Conservation (phyloP, 768 basidiomycete species). For the Coprinopsis marcescibilis region DNA sequence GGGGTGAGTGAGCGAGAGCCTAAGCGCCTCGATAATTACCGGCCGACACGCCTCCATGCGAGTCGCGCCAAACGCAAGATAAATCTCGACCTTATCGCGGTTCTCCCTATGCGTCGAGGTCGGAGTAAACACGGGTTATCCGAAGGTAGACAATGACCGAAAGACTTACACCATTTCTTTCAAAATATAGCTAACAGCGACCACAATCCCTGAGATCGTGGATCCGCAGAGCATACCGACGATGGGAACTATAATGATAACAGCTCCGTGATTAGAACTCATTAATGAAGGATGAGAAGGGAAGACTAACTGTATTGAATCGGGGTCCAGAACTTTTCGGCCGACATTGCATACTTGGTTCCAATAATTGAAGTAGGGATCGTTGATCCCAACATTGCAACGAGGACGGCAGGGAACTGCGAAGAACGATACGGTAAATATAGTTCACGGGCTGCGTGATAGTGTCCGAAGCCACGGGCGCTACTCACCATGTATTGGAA, state of each 20-base stretch:
- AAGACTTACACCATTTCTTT: slow-evolving; percentile 64
- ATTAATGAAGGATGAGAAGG: neutral
- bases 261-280: neutral
- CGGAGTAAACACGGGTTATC: neutral
- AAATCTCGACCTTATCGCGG: slow-evolving; percentile 78
- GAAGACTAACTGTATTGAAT: slow-evolving; percentile 65
- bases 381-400: slow-evolving; percentile 69
- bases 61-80: slow-evolving; percentile 81
- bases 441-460: neutral
- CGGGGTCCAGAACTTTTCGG: slow-evolving; percentile 78
- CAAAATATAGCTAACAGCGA: slow-evolving; percentile 64
- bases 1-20: slow-evolving; percentile 71
- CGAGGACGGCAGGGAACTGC: slow-evolving; percentile 63
- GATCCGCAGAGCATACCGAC: slow-evolving; percentile 84
- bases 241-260: slow-evolving; percentile 54
- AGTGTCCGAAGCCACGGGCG: neutral
- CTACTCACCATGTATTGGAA: slow-evolving; percentile 65
- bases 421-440: neutral
- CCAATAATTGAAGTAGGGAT: slow-evolving; percentile 78
- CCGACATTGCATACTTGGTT: slow-evolving; percentile 66
- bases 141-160: neutral
- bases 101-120: slow-evolving; percentile 73
- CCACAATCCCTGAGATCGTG: slow-evolving; percentile 70
- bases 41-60: slow-evolving; percentile 80
- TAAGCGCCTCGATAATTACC: slow-evolving; percentile 72